These are phyloP conservation scores for Russula lepida DNA, from an alignment of 768 basidiomycete species.

Conservation along the genomic window DNA sequence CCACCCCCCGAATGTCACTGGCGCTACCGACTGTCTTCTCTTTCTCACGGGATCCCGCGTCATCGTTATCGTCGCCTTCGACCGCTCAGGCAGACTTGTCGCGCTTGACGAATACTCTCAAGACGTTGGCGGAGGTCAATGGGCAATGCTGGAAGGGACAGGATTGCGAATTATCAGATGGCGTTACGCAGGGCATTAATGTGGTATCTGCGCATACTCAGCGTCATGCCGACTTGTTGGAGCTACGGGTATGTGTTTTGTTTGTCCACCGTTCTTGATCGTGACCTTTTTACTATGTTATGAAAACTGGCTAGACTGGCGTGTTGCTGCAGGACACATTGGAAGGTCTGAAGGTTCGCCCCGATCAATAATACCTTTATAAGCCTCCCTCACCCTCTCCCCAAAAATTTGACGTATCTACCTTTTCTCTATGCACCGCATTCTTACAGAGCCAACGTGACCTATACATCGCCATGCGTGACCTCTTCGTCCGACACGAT, in stretches of 20 bases:
- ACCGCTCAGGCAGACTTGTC: constrained; percentile 67
- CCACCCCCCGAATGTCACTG: constrained; percentile 24
- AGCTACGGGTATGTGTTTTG: constrained; percentile 49
- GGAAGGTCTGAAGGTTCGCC: constrained; percentile 64
- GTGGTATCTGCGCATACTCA: constrained; percentile 61
- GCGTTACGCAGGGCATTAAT: constrained; percentile 63
- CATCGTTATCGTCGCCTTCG: constrained; percentile 7
- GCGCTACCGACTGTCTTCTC: constrained; percentile 26
- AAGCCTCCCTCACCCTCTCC: constrained; percentile 1
- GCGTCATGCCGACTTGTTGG: constrained; percentile 64
- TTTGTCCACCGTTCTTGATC: neutral
- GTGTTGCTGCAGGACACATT: constrained; percentile 57
- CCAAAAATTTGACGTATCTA: neutral
- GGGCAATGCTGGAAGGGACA: constrained; percentile 80
- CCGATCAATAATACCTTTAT: neutral
- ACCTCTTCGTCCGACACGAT: constrained; percentile 80
- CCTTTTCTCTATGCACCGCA: neutral
- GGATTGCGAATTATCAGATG: constrained; percentile 70
- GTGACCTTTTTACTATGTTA: neutral
- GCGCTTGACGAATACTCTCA: constrained; percentile 73
- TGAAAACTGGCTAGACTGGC: constrained; percentile 49
- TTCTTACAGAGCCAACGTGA: constrained; percentile 60
- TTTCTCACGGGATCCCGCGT: neutral
- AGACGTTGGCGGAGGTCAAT: constrained; percentile 69
- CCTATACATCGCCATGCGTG: constrained; percentile 78